phyloP scores from a whole-genome alignment of 2,329 filamentous ascomycete genomes.

The Stachybotrys echinatus region DNA sequence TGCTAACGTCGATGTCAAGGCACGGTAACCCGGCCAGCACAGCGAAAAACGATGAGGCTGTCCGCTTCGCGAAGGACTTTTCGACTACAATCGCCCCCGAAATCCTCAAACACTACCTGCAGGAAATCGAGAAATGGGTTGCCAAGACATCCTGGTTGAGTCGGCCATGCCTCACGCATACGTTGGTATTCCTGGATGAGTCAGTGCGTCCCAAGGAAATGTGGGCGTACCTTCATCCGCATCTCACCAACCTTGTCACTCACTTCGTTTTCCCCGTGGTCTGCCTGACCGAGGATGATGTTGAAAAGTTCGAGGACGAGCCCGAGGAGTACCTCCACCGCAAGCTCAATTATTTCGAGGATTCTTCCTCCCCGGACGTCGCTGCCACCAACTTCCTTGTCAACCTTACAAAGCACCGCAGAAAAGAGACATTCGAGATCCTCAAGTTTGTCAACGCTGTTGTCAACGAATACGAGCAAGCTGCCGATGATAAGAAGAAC shows the following conservation, averaged over 20 bases:
- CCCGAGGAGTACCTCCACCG: constrained; percentile 95
- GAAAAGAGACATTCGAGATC: constrained; percentile 94
- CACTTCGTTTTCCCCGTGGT: constrained; percentile 95
- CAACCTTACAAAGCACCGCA: constrained; percentile 85
- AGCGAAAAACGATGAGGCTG: constrained; percentile 69
- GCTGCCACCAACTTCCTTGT: constrained; percentile 96
- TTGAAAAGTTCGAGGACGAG: constrained; percentile 90
- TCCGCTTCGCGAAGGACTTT: constrained; percentile 84
- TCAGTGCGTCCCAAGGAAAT: constrained; percentile 96
- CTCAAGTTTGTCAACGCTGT: constrained; percentile 92
- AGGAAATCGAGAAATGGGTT: constrained; percentile 97
- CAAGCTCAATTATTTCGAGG: constrained; percentile 97
- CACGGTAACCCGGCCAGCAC: constrained; percentile 83
- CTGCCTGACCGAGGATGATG: constrained; percentile 85
- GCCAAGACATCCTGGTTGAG: constrained; percentile 92
- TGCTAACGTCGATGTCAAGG: constrained; percentile 37
- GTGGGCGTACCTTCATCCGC: constrained; percentile 90
- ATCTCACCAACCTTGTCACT: constrained; percentile 87
- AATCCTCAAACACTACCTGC: constrained; percentile 90
- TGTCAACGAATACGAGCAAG: constrained; percentile 85
- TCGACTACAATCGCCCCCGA: constrained; percentile 88
- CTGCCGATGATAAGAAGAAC: constrained; percentile 84
- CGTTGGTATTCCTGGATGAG: constrained; percentile 91
- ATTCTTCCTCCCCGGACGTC: constrained; percentile 90
- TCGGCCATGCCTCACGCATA: constrained; percentile 89